Evolutionary conservation across 768 basidiomycete genomes (phyloP).

Genomic region (Coprinopsis strossmayeri): DNA sequence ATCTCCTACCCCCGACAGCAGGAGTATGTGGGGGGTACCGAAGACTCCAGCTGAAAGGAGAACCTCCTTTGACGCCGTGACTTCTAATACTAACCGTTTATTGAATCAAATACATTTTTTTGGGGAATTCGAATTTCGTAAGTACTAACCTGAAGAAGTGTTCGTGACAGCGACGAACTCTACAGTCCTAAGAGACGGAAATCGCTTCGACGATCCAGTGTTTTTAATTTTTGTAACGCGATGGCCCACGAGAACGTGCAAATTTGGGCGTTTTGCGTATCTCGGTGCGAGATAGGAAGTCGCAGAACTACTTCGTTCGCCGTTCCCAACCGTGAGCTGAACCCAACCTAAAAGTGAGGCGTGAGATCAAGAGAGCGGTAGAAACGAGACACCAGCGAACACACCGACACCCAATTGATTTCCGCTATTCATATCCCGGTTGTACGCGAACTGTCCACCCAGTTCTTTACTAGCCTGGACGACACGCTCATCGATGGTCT

Average conservation of each 20-base stretch:
- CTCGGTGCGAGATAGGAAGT: slow-evolving; percentile 24
- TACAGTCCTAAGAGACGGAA: slow-evolving; percentile 17
- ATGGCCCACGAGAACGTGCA: slow-evolving; percentile 22
- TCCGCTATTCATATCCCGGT: slow-evolving; percentile 37
- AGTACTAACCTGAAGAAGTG: background rate
- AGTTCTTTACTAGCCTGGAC: slow-evolving; percentile 28
- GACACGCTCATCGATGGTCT: slow-evolving; percentile 25
- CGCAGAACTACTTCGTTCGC: slow-evolving; percentile 19
- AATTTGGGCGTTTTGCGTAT: slow-evolving; percentile 20
- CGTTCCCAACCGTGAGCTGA: slow-evolving; percentile 7
- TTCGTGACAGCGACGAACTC: background rate
- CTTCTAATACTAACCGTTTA: background rate
- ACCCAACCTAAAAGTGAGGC: slow-evolving; percentile 5
- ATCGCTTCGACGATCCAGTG: slow-evolving; percentile 3
- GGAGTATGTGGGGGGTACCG: slow-evolving; percentile 22
- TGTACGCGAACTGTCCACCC: slow-evolving; percentile 30
- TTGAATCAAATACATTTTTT: background rate
- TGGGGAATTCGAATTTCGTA: too few species aligned
- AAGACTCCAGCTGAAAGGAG: slow-evolving; percentile 25
- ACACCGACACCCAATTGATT: slow-evolving; percentile 23
- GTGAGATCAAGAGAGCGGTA: background rate
- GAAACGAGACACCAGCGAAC: background rate
- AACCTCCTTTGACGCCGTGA: slow-evolving; percentile 23
- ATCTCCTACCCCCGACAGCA: slow-evolving; percentile 24
- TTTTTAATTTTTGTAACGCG: slow-evolving; percentile 18